Conservation (phyloP, 768 basidiomycete genomes). For the Russula sp. region DNA sequence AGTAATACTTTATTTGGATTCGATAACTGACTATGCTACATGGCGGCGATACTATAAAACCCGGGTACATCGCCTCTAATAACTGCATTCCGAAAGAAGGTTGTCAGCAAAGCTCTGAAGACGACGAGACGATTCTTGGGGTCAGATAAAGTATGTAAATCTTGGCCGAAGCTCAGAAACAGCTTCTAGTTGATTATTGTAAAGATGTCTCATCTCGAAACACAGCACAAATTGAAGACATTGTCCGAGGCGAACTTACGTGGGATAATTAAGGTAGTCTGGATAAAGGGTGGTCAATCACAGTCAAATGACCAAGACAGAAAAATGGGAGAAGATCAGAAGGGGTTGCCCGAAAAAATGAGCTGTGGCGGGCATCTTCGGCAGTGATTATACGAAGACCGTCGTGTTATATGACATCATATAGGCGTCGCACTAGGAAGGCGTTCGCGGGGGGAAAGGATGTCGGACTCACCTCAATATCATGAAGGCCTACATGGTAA, state of each 20-base stretch:
- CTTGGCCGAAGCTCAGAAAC: constrained; percentile 76
- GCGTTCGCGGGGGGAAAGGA: background rate
- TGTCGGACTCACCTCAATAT: constrained; percentile 4
- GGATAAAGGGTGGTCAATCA: background rate
- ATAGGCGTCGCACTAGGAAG: constrained; percentile 18
- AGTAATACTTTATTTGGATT: no score
- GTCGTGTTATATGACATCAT: constrained; percentile 84
- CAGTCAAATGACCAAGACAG: background rate
- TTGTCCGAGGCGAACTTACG: constrained; percentile 1
- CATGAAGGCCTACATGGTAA: background rate
- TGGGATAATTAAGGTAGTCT: background rate
- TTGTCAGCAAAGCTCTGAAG: background rate
- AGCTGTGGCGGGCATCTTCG: constrained; percentile 95
- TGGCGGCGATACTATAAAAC: background rate
- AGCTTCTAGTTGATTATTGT: constrained; percentile 85
- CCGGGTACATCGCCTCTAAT: background rate
- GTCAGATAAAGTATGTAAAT: constrained; percentile 41
- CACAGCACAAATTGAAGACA: no score
- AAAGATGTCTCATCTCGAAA: constrained; percentile 44
- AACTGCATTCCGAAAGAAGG: background rate
- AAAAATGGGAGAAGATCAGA: constrained; percentile 46
- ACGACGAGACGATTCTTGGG: background rate
- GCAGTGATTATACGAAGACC: constrained; percentile 83
- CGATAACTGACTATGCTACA: background rate
- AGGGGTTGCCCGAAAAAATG: constrained; percentile 77